Base-by-base conservation (phyloP, 495 filamentous ascomycete species). In the Umbilicaria muhlenbergii region DNA sequence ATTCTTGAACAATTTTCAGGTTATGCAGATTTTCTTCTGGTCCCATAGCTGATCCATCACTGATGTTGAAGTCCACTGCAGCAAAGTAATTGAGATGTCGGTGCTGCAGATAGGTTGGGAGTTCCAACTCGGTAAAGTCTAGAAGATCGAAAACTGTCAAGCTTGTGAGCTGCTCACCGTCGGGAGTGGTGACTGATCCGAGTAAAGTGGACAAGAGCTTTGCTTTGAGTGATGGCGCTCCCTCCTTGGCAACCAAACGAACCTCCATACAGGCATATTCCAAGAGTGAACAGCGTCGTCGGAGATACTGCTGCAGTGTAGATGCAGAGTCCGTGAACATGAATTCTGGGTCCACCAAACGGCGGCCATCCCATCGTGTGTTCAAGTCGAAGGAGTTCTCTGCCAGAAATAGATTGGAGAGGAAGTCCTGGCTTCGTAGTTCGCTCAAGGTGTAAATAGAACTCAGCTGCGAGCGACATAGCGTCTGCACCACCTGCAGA, bases 121-220 rank as follows among this genome's bases (percentile, higher is more conserved):
- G 66, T 35, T 87, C 77, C 7, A 84, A 58, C 43, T 87, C 79
- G 28, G 86, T 68, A 44, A 96, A 94, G 61, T 96, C 92, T 44
- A 94, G 86, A 16, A 95, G 73, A 49, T 95, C 92, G 58, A 95
- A 92, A 12, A 96, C 71, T 5, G 79, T 82, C 3, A 78, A 71
- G 43, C 83, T 81, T 12, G 61, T 54, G 21, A 78, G 51, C n/a
- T 71, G 64, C 34, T 80, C 71, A 8, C 77, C 74, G 31, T 72
- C 71, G 0, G 81, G 74, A 19, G 73, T 44, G 5, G 67, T 66
- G 5, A 86, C 82, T 45, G 71, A 76, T 18, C 92, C 92, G 16
- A 84, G 71, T 32, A 96, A 64, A 0, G 83, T 79, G 14, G 83
- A 78, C 34, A 92, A 74, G 3, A 91, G 77, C n/a, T 76, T 69